A percentile compares a stretch with the other conserved stretches of the same genome.
These are phyloP conservation scores for Tylopilus sp. DNA, from an alignment of 1,284 basidiomycete genomes.

Conservation along the genomic window DNA sequence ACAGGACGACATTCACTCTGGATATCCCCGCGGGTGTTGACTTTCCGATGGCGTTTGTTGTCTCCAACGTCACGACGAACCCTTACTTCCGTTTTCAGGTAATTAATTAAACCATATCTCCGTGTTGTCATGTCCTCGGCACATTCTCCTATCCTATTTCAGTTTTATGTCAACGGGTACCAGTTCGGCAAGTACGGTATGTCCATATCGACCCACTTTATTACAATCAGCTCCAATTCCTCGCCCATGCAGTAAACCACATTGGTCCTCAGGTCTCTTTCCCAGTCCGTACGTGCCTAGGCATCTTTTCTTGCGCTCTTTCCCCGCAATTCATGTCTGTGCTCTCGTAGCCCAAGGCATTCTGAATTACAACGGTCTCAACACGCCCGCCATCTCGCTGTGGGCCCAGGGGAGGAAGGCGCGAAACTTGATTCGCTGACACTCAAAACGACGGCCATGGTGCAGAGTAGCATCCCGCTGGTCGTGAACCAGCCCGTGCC, in stretches of 20 bases:
- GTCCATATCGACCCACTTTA: neutral
- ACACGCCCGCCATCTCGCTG: slow-evolving; percentile 46
- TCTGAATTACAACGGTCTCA: slow-evolving; percentile 45
- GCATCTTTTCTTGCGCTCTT: neutral
- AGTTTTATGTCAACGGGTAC: slow-evolving; percentile 31
- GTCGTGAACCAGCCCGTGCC: slow-evolving; percentile 41
- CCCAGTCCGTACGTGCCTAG: slow-evolving; percentile 23
- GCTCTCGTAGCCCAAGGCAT: slow-evolving; percentile 44
- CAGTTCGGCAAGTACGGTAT: slow-evolving; percentile 30
- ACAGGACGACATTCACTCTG: slow-evolving; percentile 43
- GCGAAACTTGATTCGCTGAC: slow-evolving; percentile 40
- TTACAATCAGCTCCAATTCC: neutral
- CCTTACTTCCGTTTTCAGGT: slow-evolving; percentile 40
- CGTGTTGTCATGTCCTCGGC: neutral
- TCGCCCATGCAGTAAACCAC: slow-evolving; percentile 19
- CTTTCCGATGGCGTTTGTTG: slow-evolving; percentile 43
- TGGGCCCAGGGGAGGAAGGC: slow-evolving; percentile 42
- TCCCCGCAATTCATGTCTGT: slow-evolving; percentile 2
- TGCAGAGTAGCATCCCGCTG: slow-evolving; percentile 39
- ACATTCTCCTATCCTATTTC: neutral
- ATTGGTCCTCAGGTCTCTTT: slow-evolving; percentile 27
- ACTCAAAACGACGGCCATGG: slow-evolving; percentile 37
- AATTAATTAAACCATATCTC: neutral
- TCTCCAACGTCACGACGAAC: slow-evolving; percentile 38
- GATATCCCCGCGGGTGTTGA: slow-evolving; percentile 44